These are phyloP conservation scores for Venturia aucupariae DNA, from an alignment of 2,329 filamentous ascomycete genomes.

Conservation along the genomic window DNA sequence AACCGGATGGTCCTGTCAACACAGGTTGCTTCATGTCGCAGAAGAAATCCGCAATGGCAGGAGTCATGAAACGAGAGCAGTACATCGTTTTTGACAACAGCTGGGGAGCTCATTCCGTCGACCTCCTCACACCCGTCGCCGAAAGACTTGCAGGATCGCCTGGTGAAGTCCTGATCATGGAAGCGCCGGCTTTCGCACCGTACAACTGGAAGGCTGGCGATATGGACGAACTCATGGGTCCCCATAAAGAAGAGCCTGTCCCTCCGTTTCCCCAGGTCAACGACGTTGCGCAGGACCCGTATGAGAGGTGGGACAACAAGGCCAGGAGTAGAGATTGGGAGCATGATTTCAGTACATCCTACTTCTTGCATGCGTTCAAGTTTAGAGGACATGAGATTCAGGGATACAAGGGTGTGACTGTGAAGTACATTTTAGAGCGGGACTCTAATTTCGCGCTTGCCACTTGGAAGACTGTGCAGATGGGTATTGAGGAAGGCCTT, in stretches of 20 bases:
- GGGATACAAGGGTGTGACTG: neutral
- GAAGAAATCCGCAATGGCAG: neutral
- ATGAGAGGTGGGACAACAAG: neutral
- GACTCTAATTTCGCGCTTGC: neutral
- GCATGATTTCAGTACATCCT: neutral
- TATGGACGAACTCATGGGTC: neutral
- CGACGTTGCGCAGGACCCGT: neutral
- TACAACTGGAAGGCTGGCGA: neutral
- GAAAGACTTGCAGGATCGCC: neutral
- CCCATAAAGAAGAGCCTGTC: neutral
- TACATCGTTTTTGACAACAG: neutral
- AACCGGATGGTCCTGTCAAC: neutral
- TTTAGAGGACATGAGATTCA: neutral
- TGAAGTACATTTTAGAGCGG: neutral
- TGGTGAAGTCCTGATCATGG: neutral
- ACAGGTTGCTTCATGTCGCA: neutral
- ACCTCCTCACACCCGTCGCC: neutral
- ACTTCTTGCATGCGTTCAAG: neutral
- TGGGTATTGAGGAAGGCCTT: neutral
- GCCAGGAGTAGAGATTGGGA: neutral
- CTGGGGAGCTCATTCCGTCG: neutral
- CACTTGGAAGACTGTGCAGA: neutral
- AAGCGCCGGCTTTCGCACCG: neutral
- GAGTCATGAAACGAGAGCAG: neutral
- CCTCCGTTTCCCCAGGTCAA: neutral